Percentiles rank a stretch among this genome's conserved stretches.
phyloP scores from a whole-genome alignment of 768 basidiomycete genomes.

The Pilatotrama ljubarskyi region DNA sequence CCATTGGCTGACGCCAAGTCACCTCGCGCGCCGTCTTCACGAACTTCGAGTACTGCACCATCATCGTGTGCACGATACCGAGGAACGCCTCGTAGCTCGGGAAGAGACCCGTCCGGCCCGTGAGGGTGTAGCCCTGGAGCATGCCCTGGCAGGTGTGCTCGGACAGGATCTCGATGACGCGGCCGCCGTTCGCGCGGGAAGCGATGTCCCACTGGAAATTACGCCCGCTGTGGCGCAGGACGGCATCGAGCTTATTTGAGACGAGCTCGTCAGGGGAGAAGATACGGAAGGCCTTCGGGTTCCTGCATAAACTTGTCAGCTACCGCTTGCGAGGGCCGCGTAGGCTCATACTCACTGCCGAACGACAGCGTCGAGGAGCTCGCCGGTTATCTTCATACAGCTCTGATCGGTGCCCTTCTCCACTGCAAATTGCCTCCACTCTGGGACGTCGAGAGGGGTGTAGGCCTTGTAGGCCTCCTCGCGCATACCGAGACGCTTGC shows the following conservation, averaged over 20 bases:
- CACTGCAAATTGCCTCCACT: conserved; percentile 59
- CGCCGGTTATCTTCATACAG: conserved; percentile 74
- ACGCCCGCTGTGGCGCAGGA: conserved; percentile 64
- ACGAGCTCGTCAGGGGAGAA: conserved; percentile 90
- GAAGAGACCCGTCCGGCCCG: conserved; percentile 82
- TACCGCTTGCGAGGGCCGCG: neutral
- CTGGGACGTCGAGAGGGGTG: conserved; percentile 58
- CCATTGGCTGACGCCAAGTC: conserved; percentile 67
- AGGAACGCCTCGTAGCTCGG: conserved; percentile 92
- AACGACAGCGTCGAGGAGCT: conserved; percentile 56
- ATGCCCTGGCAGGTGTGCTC: conserved; percentile 90
- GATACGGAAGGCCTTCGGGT: conserved; percentile 79
- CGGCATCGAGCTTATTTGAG: conserved; percentile 86
- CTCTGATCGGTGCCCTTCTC: conserved; percentile 61
- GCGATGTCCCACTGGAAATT: conserved; percentile 86
- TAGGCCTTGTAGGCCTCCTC: conserved; percentile 68
- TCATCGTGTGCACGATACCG: conserved; percentile 88
- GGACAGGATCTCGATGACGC: conserved; percentile 85
- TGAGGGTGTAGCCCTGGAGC: conserved; percentile 91
- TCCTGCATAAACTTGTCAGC: conserved; percentile 39
- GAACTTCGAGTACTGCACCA: conserved; percentile 89
- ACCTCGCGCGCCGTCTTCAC: conserved; percentile 74
- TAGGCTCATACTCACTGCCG: conserved; percentile 47
- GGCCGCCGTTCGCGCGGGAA: conserved; percentile 68
- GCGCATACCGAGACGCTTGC: conserved; percentile 63